Evolutionary conservation across 768 basidiomycete genomes (phyloP), one percentile per base, ranked within the genome.

Genomic region (Pisolithus microcarpus): DNA sequence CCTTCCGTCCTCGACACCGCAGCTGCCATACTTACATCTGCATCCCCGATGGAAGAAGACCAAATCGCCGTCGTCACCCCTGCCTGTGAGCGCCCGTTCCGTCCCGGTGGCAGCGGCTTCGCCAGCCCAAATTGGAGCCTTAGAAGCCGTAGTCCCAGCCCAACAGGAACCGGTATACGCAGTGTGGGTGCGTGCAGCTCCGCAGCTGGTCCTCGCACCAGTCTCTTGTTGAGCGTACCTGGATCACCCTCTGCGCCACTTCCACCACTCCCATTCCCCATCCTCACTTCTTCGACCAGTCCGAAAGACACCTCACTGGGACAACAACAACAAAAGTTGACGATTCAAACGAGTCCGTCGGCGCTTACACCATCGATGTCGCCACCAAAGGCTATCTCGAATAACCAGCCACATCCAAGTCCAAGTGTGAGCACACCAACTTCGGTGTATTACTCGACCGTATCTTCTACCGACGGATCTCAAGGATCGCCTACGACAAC

Each of bases 1-100:
- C 91, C 91, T 5, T 86, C 87, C 6, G 91, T 92, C 1, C 75
- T 94, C 43, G 89, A 91, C 58, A 82, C 80, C 52, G 91, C 91
- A 2, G 87, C 90, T 1, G 79, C 83, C 19, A 77, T 90, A 28
- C 78, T 93, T 36, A 65, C 81, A 5, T 69, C 71, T 4, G 51
- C 56, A 58, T 69, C 56, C 53, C 71, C 62, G 36, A 76, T 78
- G 56, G 76, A 77, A 23, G 72, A 73, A 42, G 80, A 80, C 52
- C 65, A 79, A 9, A 74, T 88, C n/a, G 68, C 82, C 0, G 80
- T 87, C n/a, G 71, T 82, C 13, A 74, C 83, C 0, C 84, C 83
- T 21, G 67, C 70, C 1, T 66, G 64, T 43, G 71, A 69, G 34
- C 52, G 63, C 15, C 58, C 53, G 26, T 38, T 57, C 43, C 46